Evolutionary conservation across 495 filamentous ascomycete species (phyloP), one percentile per base, ranked within the genome.

Genomic region (Xylaria bambusicola): DNA sequence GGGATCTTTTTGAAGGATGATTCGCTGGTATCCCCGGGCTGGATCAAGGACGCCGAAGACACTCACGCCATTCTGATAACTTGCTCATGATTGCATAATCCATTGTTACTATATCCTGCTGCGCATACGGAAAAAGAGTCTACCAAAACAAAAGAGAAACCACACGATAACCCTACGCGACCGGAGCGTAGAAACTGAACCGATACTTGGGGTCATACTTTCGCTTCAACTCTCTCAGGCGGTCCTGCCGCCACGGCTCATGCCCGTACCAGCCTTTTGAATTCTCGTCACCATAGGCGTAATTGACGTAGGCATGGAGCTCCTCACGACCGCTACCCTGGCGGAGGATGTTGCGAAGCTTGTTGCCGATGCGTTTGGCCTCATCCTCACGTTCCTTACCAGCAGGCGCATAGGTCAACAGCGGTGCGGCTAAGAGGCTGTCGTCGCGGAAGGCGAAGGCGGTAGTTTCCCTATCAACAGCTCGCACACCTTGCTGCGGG

Each of bases 341-440:
- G 15, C 58, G 64, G n/a, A 83, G 62, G 17, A 80, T 73, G 6
- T 76, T 13, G n/a, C 77, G 73, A 12, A 82, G 62, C 68, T 65
- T 66, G 55, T 67, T 70, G 6, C 77, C 77, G 29, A 78, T 15
- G 23, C 56, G 41, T 23, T 58, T 45, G 1, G 73, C 76, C 46
- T 70, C 33, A 17, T 44, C 20, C 42, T 77, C 75, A 9, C 58
- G 21, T 35, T 72, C 74, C 27, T 70, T 63, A 9, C 60, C 62
- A 58, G 62, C 72, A 65, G 80, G 56, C 68, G 57, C 24, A 74
- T 65, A 67, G 50, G 71, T 47, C 68, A 82, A 58, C 9, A 78
- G 66, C 3, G 78, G 76, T 5, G 78, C 70, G 13, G 69, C 66
- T 24, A 83, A 75, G 8, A 83, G 60, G 54, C 77, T 77, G 49